Conservation (phyloP, 75 land plant species). For the Selaginella moellendorffii region DNA sequence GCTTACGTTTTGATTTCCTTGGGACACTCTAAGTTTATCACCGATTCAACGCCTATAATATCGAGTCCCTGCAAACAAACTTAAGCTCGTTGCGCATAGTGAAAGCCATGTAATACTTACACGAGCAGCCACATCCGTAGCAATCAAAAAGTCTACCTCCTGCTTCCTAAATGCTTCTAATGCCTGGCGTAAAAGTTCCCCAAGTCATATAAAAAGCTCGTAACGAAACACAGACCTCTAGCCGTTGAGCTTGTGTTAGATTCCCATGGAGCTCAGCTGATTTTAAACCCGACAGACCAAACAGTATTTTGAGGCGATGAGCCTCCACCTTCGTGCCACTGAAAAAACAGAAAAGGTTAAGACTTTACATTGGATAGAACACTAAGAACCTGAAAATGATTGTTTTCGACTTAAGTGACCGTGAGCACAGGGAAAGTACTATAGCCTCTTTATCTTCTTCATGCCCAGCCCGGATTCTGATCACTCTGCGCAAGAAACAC, state of each 20-base stretch:
- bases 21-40: slow-evolving; percentile 90
- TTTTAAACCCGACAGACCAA: slow-evolving; percentile 74
- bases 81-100: background rate
- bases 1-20: slow-evolving; percentile 62
- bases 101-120: slow-evolving; percentile 31
- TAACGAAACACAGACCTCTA: slow-evolving; percentile 44
- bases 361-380: too few relatives aligned
- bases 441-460: slow-evolving; percentile 90
- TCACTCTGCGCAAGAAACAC: slow-evolving; percentile 38
- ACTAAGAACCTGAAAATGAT: slow-evolving; percentile 70
- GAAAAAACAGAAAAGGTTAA: too few relatives aligned
- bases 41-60: slow-evolving; percentile 87
- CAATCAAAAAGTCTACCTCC: slow-evolving; percentile 88
- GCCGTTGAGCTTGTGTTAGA: slow-evolving; percentile 90
- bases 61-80: slow-evolving; percentile 80
- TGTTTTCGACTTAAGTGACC: slow-evolving; percentile 70
- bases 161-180: slow-evolving; percentile 86
- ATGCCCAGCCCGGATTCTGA: slow-evolving; percentile 61
- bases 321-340: slow-evolving; percentile 95
- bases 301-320: slow-evolving; percentile 83
- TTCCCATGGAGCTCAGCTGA: slow-evolving; percentile 98
- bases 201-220: background rate
- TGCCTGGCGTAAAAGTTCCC: slow-evolving; percentile 36
- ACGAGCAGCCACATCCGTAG: slow-evolving; percentile 99
- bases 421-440: slow-evolving; percentile 69